Evolutionary conservation across 139 green algal species (phyloP).

Genomic region (Chlamydomonas sp.): DNA sequence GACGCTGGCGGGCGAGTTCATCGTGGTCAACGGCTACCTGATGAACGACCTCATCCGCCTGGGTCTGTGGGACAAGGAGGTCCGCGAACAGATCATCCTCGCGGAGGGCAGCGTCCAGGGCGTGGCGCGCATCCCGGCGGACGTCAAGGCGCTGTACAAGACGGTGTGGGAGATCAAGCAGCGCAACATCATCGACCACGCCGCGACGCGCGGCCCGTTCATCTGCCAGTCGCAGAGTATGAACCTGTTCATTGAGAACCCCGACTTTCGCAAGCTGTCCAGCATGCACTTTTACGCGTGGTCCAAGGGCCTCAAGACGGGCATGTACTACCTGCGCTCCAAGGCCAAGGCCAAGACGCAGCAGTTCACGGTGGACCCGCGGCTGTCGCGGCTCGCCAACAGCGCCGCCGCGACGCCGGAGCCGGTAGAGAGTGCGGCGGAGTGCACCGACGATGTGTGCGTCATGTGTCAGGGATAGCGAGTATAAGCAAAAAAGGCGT

Average conservation of each 20-base stretch:
- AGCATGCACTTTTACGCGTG: constrained; percentile 62
- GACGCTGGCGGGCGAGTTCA: constrained; percentile 26
- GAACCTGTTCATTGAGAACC: constrained; percentile 42
- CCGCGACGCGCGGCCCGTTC: constrained; percentile 15
- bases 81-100: constrained; percentile 21
- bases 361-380: constrained; percentile 22
- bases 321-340: constrained; percentile 41
- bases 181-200: constrained; percentile 19
- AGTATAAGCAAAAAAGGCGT: neutral
- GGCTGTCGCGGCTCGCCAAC: no score
- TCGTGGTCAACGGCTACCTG: constrained; percentile 31
- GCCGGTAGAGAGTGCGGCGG: neutral
- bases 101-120: constrained; percentile 28
- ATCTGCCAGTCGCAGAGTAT: constrained; percentile 23
- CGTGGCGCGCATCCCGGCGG: neutral
- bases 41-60: constrained; percentile 13
- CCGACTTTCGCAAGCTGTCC: constrained; percentile 56
- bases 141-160: constrained; percentile 25
- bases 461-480: neutral
- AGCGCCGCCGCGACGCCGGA: no score
- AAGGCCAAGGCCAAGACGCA: constrained; percentile 22
- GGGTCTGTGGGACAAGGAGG: constrained; percentile 15
- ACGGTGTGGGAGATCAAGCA: constrained; percentile 33
- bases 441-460: neutral
- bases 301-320: constrained; percentile 39